Conservation (phyloP, 2,329 filamentous ascomycete genomes). For the Colletotrichum plurivorum region DNA sequence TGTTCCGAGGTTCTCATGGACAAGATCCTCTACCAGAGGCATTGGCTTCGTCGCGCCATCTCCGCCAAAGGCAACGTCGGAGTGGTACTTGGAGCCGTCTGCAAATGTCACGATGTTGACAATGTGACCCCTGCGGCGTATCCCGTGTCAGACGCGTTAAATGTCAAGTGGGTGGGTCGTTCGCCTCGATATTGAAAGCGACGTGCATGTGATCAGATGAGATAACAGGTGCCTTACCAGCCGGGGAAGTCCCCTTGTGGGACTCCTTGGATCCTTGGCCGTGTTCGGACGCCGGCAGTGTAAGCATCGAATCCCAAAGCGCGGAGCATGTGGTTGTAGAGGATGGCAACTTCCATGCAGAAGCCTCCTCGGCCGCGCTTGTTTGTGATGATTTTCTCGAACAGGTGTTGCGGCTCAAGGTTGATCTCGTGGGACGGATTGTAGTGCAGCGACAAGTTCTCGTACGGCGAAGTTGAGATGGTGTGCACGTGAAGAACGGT, state of each 20-base stretch:
- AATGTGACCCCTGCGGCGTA: constrained; percentile 63
- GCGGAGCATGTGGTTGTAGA: constrained; percentile 67
- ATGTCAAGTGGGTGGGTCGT: too few species aligned
- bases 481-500: constrained; percentile 56
- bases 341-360: constrained; percentile 71
- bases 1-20: constrained; percentile 65
- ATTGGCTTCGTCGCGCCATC: constrained; percentile 72
- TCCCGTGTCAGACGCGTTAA: neutral
- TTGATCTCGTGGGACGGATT: constrained; percentile 52
- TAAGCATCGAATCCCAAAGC: constrained; percentile 69
- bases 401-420: constrained; percentile 63
- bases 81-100: constrained; percentile 62
- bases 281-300: constrained; percentile 67
- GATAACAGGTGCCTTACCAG: constrained; percentile 54
- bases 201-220: neutral
- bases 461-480: constrained; percentile 67
- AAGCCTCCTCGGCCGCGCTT: constrained; percentile 67
- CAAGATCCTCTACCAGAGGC: constrained; percentile 60
- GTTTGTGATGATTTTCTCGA: constrained; percentile 62
- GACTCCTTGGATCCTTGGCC: constrained; percentile 54
- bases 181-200: too few species aligned
- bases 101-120: constrained; percentile 72
- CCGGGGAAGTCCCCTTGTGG: constrained; percentile 60
- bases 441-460: constrained; percentile 71
- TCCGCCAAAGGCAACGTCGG: constrained; percentile 77